These are phyloP conservation scores for Isoetes taiwanensis DNA, from an alignment of 75 land plant species.

Conservation along the genomic window DNA sequence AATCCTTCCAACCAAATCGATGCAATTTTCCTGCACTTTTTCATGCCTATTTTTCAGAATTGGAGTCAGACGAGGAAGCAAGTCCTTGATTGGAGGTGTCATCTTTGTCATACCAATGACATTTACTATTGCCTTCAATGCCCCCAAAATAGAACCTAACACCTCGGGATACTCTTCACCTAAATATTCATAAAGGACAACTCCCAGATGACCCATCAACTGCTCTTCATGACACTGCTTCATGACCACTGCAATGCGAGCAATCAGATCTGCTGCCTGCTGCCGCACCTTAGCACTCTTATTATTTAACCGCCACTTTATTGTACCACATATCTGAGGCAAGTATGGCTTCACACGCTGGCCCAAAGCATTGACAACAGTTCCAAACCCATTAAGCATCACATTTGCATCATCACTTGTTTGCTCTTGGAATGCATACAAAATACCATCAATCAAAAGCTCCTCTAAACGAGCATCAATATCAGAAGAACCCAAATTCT, in stretches of 20 bases:
- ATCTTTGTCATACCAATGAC: constrained; percentile 99
- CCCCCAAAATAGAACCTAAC: constrained; percentile 86
- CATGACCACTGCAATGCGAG: constrained; percentile 95
- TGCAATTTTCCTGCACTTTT: constrained; percentile 96
- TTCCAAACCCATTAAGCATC: constrained; percentile 98
- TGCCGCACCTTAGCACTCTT: constrained; percentile 99
- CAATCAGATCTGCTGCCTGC: constrained; percentile 94
- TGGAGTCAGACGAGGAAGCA: constrained; percentile 84
- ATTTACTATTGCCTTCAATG: constrained; percentile 89
- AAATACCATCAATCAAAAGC: constrained; percentile 90
- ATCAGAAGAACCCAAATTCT: constrained; percentile 91
- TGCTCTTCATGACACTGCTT: constrained; percentile 96
- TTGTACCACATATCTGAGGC: constrained; percentile 99
- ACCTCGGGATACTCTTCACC: constrained; percentile 99
- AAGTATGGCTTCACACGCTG: constrained; percentile 95
- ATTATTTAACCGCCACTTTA: constrained; percentile 95
- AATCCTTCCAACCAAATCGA: constrained; percentile 94
- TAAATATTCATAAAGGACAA: constrained; percentile 83
- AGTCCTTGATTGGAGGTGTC: constrained; percentile 96
- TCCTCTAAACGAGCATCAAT: constrained; percentile 94
- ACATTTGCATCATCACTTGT: constrained; percentile 99
- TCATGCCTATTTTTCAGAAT: constrained; percentile 93
- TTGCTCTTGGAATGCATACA: constrained; percentile 99
- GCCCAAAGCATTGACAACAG: constrained; percentile 94
- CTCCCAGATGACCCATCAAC: constrained; percentile 95